Evolutionary conservation across 2,329 filamentous ascomycete genomes (phyloP).

Genomic region (Fusarium sp.): DNA sequence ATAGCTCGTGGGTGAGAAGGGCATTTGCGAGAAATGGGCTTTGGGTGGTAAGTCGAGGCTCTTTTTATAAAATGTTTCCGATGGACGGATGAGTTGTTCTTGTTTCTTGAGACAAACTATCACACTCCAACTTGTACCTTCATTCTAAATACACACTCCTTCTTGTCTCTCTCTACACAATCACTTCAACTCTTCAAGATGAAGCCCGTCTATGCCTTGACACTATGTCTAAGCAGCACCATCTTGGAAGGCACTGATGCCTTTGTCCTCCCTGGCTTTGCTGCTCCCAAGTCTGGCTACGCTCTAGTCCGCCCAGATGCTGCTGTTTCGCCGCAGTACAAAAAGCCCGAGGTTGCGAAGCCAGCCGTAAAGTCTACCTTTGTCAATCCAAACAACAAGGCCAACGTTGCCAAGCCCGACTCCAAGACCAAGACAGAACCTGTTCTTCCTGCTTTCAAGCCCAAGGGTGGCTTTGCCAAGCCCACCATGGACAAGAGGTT

Average conservation of each 20-base stretch:
- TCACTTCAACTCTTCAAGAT: background rate
- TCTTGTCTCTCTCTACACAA: background rate
- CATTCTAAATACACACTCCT: background rate
- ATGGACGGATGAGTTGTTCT: background rate
- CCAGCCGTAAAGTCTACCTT: background rate
- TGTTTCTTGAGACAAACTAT: background rate
- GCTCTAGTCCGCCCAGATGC: background rate
- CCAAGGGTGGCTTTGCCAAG: background rate
- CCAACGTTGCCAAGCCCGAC: too few relatives aligned
- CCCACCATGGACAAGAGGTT: background rate
- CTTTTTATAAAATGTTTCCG: conserved; percentile 14
- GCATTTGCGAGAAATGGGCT: background rate
- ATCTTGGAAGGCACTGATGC: conserved; percentile 11
- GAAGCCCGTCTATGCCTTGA: conserved; percentile 11
- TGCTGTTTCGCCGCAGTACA: background rate
- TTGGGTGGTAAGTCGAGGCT: background rate
- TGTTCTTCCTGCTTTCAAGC: background rate
- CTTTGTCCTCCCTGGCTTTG: background rate
- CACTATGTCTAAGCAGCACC: conserved; percentile 4
- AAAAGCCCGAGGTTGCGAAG: background rate
- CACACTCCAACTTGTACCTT: background rate
- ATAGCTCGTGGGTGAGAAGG: background rate
- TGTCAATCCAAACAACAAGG: too few relatives aligned
- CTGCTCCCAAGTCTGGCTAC: conserved; percentile 9
- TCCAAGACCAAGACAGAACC: background rate